Conservation (phyloP, 345 rosid species). For the Populus alba region DNA sequence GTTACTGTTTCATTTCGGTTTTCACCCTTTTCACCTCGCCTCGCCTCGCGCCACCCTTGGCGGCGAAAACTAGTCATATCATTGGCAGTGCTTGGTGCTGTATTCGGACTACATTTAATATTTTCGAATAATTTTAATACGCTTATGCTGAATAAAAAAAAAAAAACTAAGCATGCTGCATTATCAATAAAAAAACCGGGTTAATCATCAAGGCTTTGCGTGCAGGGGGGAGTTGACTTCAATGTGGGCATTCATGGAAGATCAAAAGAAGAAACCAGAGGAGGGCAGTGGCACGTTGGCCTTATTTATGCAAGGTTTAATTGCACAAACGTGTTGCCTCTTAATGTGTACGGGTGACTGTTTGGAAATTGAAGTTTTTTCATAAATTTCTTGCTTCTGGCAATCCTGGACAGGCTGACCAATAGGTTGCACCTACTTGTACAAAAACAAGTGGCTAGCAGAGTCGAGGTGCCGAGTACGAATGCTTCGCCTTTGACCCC, state of each 20-base stretch:
- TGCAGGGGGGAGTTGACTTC: neutral
- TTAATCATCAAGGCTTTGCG: no score
- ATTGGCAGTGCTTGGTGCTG: no score
- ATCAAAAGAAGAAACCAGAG: neutral
- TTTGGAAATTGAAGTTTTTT: neutral
- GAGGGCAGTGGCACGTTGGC: neutral
- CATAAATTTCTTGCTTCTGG: conserved; percentile 23
- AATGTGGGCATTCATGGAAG: neutral
- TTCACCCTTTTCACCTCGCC: neutral
- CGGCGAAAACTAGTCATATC: neutral
- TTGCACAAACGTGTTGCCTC: neutral
- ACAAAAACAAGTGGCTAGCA: neutral
- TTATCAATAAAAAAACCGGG: no score
- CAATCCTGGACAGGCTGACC: neutral
- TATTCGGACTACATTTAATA: no score
- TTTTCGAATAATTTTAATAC: no score
- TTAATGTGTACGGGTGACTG: neutral
- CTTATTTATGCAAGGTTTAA: neutral
- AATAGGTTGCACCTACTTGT: conserved; percentile 2
- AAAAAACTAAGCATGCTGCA: no score
- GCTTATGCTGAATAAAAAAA: no score
- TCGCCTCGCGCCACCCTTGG: neutral
- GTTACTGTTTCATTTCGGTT: neutral
- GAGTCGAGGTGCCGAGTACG: neutral
- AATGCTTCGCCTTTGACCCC: neutral